Evolutionary conservation across 2,329 filamentous ascomycete genomes (phyloP), one percentile per base, ranked within the genome.

Genomic region (Gaeumannomyces tritici): DNA sequence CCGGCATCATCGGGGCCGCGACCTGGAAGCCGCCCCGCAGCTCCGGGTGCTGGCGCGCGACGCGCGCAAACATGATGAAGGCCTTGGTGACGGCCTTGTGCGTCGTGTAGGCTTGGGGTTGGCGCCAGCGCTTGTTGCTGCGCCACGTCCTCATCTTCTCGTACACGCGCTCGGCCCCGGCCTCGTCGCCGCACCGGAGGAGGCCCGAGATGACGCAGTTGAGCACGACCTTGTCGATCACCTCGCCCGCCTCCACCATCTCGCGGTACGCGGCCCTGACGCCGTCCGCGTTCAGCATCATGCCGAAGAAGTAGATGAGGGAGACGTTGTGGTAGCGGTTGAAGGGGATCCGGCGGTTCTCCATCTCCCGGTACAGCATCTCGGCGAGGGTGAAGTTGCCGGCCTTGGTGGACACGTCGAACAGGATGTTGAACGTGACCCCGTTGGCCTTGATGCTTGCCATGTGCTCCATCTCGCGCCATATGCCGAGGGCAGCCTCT

Each of bases 401-500:
- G 0, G 91, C 86, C 73, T 95, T 96, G 67, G 91, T 85, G 1
- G 95, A 91, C 13, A 91, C 83, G 70, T 97, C 90, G 68, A 96
- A 97, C 15, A 99, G 81, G 58, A 97, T 89, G 71, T 95, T 96
- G 74, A 99, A 96, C 0, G 93, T 96, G n/a, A 92, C 88, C 59
- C 85, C 81, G 67, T 89, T 89, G 47, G 83, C 87, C 67, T 77
- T 76, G 18, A 91, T 73, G 1, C 83, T 82, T 2, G 87, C 86
- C 5, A 85, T 77, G 58, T 83, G 80, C 73, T 99, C 95, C 92
- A 98, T 98, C 69, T 95, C 87, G 66, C 84, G 86, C 93, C 93
- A 99, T 28, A 96, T 75, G 59, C 85, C 83, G 57, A 99, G 78
- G 0, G 90, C 87, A 6, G 85, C 82, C 73, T 90, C 79, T 56